Base-by-base conservation (phyloP, 495 filamentous ascomycete genomes). In the Talaromyces borbonicus region DNA sequence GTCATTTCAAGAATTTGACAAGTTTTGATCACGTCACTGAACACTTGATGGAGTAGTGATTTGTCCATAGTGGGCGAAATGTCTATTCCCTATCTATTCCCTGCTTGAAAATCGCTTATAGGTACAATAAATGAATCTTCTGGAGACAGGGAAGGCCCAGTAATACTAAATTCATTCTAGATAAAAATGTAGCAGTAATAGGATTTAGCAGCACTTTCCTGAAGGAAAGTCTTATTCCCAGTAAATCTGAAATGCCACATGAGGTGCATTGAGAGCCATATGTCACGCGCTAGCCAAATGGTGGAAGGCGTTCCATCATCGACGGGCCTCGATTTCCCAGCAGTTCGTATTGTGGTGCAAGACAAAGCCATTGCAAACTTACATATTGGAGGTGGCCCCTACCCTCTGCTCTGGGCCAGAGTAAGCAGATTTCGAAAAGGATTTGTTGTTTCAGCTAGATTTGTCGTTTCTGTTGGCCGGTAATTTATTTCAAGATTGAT, bases 401-500 rank as follows among this genome's bases (percentile, higher is more conserved):
- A 36, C 3, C 65, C 67, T 6, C 54, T 50, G 5, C 49, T 20
- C 1, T 48, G 32, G 6, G 60, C 49, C 4, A 41, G 39, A 7
- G 69, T 56, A 12, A 69, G 30, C 1, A 66, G 52, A 43, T 68
- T 56, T 32, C 66, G 58, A 8, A 73, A 48, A 7, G 47, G 47
- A 3, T 29, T 26, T 12, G 44, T 36, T 0, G 37, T 46, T 0
- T 56, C 50, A 6, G 48, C 40, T 12, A 56, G 40, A 35, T 72
- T 69, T 9, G 61, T 73, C 4, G 61, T 47, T 36, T 58, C 49
- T 5, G 65, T 59, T 0, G 61, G 70, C 71, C 72, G 75, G 55
- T 75, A 74, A 56, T 76, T 77, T 68, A 76, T 77, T 48, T 75
- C 52, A 0, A 62, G 55, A 24, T 77, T 75, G 51, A 74, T 71